Conservation (phyloP, 768 basidiomycete species). For the Neoboletus magnificus region DNA sequence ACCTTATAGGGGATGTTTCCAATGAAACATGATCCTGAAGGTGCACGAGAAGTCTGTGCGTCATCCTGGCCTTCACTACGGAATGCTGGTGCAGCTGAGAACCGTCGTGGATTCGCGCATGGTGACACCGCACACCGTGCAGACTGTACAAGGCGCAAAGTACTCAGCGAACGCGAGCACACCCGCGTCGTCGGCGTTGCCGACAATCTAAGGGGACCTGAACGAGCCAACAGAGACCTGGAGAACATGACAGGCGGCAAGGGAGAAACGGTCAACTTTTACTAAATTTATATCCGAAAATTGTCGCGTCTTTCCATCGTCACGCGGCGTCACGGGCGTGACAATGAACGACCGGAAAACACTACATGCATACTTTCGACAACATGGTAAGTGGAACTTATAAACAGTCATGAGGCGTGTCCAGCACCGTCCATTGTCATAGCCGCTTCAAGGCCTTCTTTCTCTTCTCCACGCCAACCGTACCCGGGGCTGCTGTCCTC, state of each 20-base stretch:
- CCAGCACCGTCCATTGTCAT: slow-evolving; percentile 31
- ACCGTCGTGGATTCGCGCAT: slow-evolving; percentile 9
- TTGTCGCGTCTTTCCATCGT: slow-evolving; percentile 11
- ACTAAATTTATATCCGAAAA: slow-evolving; percentile 10
- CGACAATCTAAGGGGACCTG: slow-evolving; percentile 10
- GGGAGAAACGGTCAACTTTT: not conserved
- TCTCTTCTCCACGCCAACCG: slow-evolving; percentile 69
- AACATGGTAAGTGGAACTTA: slow-evolving; percentile 1
- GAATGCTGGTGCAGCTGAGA: slow-evolving; percentile 17
- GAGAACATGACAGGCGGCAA: slow-evolving; percentile 18
- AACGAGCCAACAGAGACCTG: slow-evolving; percentile 19
- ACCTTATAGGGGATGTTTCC: slow-evolving; percentile 53
- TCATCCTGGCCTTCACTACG: slow-evolving; percentile 1
- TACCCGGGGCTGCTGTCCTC: slow-evolving; percentile 53
- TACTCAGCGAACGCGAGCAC: slow-evolving; percentile 14
- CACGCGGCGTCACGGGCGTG: slow-evolving; percentile 21
- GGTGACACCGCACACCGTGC: not conserved
- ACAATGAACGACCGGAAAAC: slow-evolving; percentile 1
- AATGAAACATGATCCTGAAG: slow-evolving; percentile 42
- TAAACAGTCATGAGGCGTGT: not conserved
- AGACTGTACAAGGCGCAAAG: slow-evolving; percentile 5
- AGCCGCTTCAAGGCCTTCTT: slow-evolving; percentile 86
- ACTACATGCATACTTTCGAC: not conserved
- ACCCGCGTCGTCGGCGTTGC: slow-evolving; percentile 3
- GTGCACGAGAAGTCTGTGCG: slow-evolving; percentile 10